Evolutionary conservation across 768 basidiomycete genomes (phyloP), one percentile per base, ranked within the genome.

Genomic region (Exidia glandulosa): DNA sequence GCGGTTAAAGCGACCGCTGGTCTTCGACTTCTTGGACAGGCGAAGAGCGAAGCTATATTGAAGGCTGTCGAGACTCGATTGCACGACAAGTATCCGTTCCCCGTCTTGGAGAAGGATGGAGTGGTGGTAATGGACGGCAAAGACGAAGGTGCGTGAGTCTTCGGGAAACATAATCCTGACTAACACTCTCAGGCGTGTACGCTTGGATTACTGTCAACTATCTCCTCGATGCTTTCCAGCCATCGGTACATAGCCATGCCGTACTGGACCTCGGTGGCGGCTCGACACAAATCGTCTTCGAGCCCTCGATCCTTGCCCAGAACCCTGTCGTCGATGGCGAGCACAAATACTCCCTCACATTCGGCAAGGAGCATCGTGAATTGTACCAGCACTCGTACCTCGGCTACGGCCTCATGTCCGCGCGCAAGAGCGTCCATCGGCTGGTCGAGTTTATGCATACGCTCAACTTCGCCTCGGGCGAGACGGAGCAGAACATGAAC

Each of bases 181-280:
- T 23, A 45, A 14, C 25, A 30, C 25, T 54, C 47, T 27, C 59
- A 72, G 72, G 74, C 32, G 91, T 97, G n/a, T 98, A 90, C 69
- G 93, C 95, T 31, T 98, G 95, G 94, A 92, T 97, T 64, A 96
- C 95, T 19, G 92, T 90, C 61, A 98, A 98, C 73, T 97, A 96
- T 73, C 79, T 97, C 55, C 75, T 95, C 47, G 79, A 80, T 57
- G 83, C 87, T 37, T 84, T 96, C 67, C 80, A 83, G 16, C 75
- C 78, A 10, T 79, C 78, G 56, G 72, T 79, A 19, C 73, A 75
- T 1, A 63, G 68, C 57, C 90, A 88, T 64, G 95, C 95, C 27
- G 93, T 96, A 48, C 85, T 98, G 56, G 96, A 98, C 69, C 82
- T 99, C 56, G 96, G 96, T 3, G 96, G 96, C 2, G 96, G 90